phyloP scores from a whole-genome alignment of 495 filamentous ascomycete genomes.

The Amorphotheca resinae region DNA sequence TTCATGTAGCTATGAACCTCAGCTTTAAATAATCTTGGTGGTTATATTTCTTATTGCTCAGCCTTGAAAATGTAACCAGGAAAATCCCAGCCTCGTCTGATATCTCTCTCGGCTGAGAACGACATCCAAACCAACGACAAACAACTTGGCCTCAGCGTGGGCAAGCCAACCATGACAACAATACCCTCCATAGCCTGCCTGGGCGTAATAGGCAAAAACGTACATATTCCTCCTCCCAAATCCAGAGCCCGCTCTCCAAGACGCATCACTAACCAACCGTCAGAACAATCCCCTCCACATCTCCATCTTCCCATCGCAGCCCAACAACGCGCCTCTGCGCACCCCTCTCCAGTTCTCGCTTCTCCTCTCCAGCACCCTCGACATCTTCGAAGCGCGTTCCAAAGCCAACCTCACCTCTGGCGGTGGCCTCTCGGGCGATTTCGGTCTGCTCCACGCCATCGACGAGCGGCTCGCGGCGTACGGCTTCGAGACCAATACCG shows the following conservation, averaged over 20 bases:
- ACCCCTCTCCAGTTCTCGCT: conserved; percentile 79
- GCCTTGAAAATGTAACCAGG: not conserved
- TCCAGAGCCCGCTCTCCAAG: not conserved
- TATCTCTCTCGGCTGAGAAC: not conserved
- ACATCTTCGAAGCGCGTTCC: conserved; percentile 76
- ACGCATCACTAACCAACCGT: conserved; percentile 9
- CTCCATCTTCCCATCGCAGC: conserved; percentile 55
- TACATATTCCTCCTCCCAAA: conserved; percentile 28
- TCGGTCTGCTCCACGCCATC: conserved; percentile 80
- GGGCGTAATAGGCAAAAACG: conserved; percentile 83
- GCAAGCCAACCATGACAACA: conserved; percentile 16
- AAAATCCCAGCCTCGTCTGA: not conserved
- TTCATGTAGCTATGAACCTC: too few species aligned
- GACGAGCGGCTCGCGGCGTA: conserved; percentile 88
- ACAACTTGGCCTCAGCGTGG: conserved; percentile 2
- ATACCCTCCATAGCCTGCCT: conserved; percentile 77
- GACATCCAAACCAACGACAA: not conserved
- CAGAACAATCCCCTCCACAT: conserved; percentile 96
- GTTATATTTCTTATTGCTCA: too few species aligned
- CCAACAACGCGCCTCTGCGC: conserved; percentile 33
- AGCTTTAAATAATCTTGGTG: too few species aligned
- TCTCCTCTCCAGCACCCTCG: conserved; percentile 77
- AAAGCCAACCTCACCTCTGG: conserved; percentile 45
- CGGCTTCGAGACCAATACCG: conserved; percentile 96
- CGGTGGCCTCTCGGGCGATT: conserved; percentile 55